Percentiles rank a stretch among this genome's conserved stretches.
Evolutionary conservation across 139 green algal genomes (phyloP).

Genomic region (Marvania coccoides): DNA sequence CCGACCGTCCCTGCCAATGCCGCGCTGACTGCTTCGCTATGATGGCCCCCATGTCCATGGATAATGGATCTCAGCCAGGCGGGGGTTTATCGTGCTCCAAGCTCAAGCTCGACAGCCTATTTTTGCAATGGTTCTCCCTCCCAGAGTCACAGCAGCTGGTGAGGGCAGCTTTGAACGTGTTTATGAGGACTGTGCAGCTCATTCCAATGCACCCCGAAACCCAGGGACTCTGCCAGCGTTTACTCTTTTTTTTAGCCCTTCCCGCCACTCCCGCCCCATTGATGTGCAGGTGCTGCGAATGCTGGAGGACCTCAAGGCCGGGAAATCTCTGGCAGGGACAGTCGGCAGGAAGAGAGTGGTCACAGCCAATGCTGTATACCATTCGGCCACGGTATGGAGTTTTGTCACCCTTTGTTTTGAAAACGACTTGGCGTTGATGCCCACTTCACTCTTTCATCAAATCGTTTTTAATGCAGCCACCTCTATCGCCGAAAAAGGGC

Average conservation of each 20-base stretch:
- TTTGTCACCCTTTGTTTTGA: not conserved
- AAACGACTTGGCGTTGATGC: not conserved
- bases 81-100: conserved; percentile 65
- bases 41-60: too few relatives aligned
- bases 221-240: not conserved
- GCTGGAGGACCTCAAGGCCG: conserved; percentile 77
- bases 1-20: too few relatives aligned
- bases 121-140: conserved; percentile 92
- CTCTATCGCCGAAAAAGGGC: conserved; percentile 73
- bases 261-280: not conserved
- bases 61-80: too few relatives aligned
- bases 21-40: too few relatives aligned
- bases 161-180: conserved; percentile 1
- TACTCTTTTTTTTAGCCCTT: not conserved
- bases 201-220: not conserved
- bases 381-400: conserved; percentile 35
- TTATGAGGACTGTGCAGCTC: not conserved
- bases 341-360: not conserved
- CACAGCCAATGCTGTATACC: conserved; percentile 38
- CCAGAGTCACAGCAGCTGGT: conserved; percentile 84
- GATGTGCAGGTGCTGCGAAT: conserved; percentile 55
- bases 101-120: conserved; percentile 93
- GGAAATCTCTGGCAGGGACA: conserved; percentile 32
- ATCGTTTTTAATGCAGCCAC: conserved; percentile 52
- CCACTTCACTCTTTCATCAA: not conserved